Evolutionary conservation across 208 protist species (phyloP).

Genomic region (Crithidia brevicula): DNA sequence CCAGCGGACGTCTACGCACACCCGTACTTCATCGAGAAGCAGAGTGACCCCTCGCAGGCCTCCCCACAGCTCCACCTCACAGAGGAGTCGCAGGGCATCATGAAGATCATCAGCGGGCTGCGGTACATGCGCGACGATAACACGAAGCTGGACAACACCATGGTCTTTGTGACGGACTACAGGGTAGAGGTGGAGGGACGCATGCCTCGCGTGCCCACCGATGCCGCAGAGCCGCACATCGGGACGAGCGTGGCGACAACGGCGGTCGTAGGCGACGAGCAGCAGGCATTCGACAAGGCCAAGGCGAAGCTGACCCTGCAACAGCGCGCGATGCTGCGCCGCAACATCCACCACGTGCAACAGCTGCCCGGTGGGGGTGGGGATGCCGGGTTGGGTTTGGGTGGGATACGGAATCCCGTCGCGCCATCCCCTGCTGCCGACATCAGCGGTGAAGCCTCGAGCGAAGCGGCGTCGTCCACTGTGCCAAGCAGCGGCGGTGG

Average conservation of each 20-base stretch:
- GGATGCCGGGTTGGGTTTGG: conserved; percentile 15
- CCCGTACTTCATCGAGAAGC: conserved; percentile 88
- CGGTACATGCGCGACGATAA: conserved; percentile 87
- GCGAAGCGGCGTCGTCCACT: no score
- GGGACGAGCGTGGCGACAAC: conserved; percentile 17
- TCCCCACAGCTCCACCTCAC: conserved; percentile 88
- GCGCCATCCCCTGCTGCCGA: neutral
- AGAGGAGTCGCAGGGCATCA: conserved; percentile 82
- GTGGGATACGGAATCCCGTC: conserved; percentile 10
- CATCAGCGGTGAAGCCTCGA: neutral
- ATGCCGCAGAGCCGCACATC: conserved; percentile 6
- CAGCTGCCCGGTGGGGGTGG: conserved; percentile 16
- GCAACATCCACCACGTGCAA: conserved; percentile 14
- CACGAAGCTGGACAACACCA: conserved; percentile 83
- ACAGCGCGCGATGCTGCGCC: conserved; percentile 30
- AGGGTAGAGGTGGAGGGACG: conserved; percentile 44
- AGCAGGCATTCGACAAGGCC: neutral
- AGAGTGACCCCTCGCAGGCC: conserved; percentile 81
- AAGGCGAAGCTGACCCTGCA: conserved; percentile 19
- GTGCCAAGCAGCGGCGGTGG: no score
- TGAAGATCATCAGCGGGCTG: conserved; percentile 80
- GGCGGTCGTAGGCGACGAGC: neutral
- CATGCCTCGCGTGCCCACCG: conserved; percentile 45
- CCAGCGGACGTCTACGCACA: conserved; percentile 84
- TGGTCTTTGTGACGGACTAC: conserved; percentile 80